These are phyloP conservation scores for Penicillium sp. DNA, from an alignment of 2,329 filamentous ascomycete genomes.

Conservation along the genomic window DNA sequence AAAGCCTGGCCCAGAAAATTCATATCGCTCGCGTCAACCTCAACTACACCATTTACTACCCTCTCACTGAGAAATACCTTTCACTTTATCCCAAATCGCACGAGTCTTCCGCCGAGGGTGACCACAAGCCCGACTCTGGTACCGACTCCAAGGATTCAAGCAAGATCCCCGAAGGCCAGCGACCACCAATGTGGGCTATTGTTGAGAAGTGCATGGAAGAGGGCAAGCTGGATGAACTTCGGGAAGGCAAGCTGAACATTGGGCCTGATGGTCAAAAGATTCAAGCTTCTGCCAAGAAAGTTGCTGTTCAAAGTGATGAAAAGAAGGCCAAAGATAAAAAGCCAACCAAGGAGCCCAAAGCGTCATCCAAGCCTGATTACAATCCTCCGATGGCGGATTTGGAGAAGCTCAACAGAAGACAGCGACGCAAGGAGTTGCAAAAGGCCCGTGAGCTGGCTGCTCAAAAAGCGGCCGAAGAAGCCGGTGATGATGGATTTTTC, in stretches of 20 bases:
- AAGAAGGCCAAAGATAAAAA: constrained; percentile 7
- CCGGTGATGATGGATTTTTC: constrained; percentile 17
- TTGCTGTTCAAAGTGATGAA: neutral
- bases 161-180: constrained; percentile 14
- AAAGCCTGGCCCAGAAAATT: constrained; percentile 31
- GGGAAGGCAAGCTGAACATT: constrained; percentile 37
- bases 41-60: constrained; percentile 59
- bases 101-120: constrained; percentile 12
- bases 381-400: neutral
- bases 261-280: constrained; percentile 12
- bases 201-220: constrained; percentile 43
- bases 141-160: constrained; percentile 18
- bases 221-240: constrained; percentile 37
- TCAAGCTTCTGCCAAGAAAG: constrained; percentile 2
- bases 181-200: constrained; percentile 40
- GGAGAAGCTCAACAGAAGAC: constrained; percentile 7
- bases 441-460: constrained; percentile 7
- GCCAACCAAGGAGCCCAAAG: neutral
- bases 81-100: constrained; percentile 46
- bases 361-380: neutral
- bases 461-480: constrained; percentile 5
- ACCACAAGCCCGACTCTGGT: constrained; percentile 9
- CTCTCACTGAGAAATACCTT: constrained; percentile 54
- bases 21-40: constrained; percentile 52
- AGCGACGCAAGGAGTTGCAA: constrained; percentile 9